Evolutionary conservation across 1,284 basidiomycete genomes (phyloP).

Genomic region (Rugosomyces carneus): DNA sequence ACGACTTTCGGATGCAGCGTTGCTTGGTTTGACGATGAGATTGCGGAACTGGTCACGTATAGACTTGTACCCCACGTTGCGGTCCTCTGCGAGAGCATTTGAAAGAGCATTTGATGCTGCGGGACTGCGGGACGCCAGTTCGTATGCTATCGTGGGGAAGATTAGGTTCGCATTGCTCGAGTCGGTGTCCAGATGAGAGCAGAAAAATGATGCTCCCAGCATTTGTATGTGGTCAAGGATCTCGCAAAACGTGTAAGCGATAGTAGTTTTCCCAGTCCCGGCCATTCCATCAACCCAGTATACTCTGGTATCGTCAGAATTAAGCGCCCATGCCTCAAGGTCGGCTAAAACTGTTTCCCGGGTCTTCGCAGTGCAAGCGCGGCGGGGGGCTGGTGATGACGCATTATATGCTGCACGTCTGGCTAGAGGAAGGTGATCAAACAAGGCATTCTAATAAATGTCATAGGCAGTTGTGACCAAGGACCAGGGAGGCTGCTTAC

Average conservation of each 20-base stretch:
- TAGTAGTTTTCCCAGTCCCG: conserved; percentile 20
- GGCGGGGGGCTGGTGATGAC: neutral
- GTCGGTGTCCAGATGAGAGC: conserved; percentile 15
- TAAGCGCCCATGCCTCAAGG: conserved; percentile 16
- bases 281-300: conserved; percentile 19
- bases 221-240: conserved; percentile 15
- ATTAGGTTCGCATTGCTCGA: conserved; percentile 14
- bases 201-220: conserved; percentile 18
- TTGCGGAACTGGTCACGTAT: too few relatives aligned
- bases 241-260: conserved; percentile 15
- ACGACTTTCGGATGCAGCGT: too few relatives aligned
- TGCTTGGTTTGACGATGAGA: too few relatives aligned
- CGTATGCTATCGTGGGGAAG: conserved; percentile 17
- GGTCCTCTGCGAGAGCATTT: too few relatives aligned
- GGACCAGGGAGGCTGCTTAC: too few relatives aligned
- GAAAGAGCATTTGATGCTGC: conserved; percentile 8
- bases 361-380: conserved; percentile 16
- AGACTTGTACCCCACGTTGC: too few relatives aligned
- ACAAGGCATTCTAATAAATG: too few relatives aligned
- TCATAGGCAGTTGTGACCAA: too few relatives aligned
- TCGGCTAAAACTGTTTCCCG: conserved; percentile 15
- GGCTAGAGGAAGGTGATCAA: too few relatives aligned
- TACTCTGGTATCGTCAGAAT: conserved; percentile 12
- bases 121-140: conserved; percentile 14
- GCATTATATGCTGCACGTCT: too few relatives aligned